These are phyloP conservation scores for Gastrolobium villosum DNA, from an alignment of 306 rosid genomes.

Conservation along the genomic window DNA sequence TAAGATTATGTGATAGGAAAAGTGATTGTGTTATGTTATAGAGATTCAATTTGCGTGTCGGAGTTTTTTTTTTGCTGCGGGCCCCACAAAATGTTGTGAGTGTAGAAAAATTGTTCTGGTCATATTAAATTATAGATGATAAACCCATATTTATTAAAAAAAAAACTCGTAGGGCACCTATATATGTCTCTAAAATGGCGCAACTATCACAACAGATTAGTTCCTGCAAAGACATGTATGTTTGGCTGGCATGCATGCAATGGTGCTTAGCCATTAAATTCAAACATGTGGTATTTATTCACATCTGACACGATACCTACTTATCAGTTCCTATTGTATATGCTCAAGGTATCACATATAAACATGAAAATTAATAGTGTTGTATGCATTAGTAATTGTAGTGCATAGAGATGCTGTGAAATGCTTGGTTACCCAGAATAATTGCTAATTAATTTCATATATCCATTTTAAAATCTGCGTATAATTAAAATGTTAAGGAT, in stretches of 20 bases:
- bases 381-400: background rate
- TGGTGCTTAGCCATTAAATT: conserved; percentile 44
- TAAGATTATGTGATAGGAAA: too few species aligned
- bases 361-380: background rate
- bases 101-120: too few species aligned
- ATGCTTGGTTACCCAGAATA: background rate
- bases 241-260: conserved; percentile 49
- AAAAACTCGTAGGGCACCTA: background rate
- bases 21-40: too few species aligned
- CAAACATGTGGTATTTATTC: conserved; percentile 50
- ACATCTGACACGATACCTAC: conserved; percentile 21
- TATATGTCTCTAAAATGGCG: background rate
- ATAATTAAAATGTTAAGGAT: background rate
- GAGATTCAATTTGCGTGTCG: too few species aligned
- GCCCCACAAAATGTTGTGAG: too few species aligned
- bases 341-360: background rate
- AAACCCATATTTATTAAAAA: too few species aligned
- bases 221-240: conserved; percentile 19
- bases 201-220: background rate
- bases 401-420: background rate
- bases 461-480: background rate
- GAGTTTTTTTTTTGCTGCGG: too few species aligned
- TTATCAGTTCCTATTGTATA: background rate
- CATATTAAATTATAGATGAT: too few species aligned
- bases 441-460: background rate